Base-by-base conservation (phyloP, 83 land plant species). In the Picea mariana region DNA sequence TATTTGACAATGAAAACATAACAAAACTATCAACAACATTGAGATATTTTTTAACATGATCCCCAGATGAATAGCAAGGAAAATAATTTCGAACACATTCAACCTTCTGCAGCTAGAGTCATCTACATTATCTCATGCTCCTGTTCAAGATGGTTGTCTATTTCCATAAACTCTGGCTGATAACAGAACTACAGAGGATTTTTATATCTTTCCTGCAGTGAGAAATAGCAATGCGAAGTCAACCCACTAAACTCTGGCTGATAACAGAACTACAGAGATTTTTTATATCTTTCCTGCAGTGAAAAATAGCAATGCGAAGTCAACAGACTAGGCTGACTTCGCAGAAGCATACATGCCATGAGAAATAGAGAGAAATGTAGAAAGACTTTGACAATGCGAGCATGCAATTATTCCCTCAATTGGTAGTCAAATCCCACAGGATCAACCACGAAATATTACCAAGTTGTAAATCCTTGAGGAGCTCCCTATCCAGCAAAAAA, bases 361-460 rank as follows among this genome's bases (percentile, higher is more conserved):
- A 73, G 77, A 73, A 73, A 2, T 15, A 73, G 9, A 47, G 0
- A 73, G 49, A 73, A 31, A 24, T 3, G 12, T 12, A 3, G 9
- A 73, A 42, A 73, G 12, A 42, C 9, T 73, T 9, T 1, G 59
- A 9, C 27, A 73, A 47, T 73, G 77, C 59, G 47, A n/a, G 58
- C 18, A 38, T 47, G 9, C 52, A 8, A n/a, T 73, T 73, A 73
- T 73, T 73, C 23, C 26, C 23, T 73, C 26, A 73, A 73, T 47
- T n/a, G 9, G 21, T 73, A 42, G 27, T 73, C 11, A 21, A 73
- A 73, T 73, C 76, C 77, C 21, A 73, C 26, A 73, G 77, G 77
- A 44, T 47, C 21, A 5, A 47, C 27, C 71, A 67, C 12, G 13
- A 67, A 67, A 24, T 8, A 21, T 27, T 12, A 26, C 38, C 12